Conservation (phyloP, 371 early-diverging fungal genomes). For the Thermomucor indicae-seudaticae region DNA sequence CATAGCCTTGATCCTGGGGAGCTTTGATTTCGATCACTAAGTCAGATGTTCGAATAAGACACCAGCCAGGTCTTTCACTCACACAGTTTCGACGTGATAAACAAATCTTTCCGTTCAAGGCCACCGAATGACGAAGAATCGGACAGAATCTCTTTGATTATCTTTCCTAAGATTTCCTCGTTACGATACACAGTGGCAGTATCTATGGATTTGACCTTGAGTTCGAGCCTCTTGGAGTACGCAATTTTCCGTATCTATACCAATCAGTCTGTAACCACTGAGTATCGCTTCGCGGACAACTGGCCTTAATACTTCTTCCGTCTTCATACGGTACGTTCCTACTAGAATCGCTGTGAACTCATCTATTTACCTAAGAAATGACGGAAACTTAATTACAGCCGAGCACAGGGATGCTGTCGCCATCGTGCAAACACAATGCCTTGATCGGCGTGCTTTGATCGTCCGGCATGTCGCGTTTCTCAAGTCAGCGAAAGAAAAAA, state of each 20-base stretch:
- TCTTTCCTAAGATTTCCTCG: constrained; percentile 76
- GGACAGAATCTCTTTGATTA: constrained; percentile 58
- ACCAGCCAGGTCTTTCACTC: no score
- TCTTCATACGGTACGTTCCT: constrained; percentile 69
- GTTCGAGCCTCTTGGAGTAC: neutral
- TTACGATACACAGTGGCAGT: constrained; percentile 83
- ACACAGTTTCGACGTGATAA: constrained; percentile 94
- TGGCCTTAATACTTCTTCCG: constrained; percentile 36
- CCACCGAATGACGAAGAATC: constrained; percentile 44
- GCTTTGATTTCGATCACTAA: no score
- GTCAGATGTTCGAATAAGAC: no score
- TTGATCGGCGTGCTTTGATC: neutral
- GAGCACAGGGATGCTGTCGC: constrained; percentile 11
- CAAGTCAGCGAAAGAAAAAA: no score
- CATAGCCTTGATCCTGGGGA: constrained; percentile 81
- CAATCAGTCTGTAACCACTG: constrained; percentile 69
- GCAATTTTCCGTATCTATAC: constrained; percentile 23
- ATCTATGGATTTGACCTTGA: constrained; percentile 45
- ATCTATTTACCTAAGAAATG: neutral
- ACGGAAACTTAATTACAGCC: constrained; percentile 7
- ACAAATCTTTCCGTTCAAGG: constrained; percentile 80
- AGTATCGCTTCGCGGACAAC: constrained; percentile 55
- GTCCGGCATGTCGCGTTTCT: no score
- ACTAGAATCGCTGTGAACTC: constrained; percentile 29
- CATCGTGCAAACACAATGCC: constrained; percentile 8